phyloP scores from a whole-genome alignment of 1,284 basidiomycete genomes.

The Boletus semigastroideus region DNA sequence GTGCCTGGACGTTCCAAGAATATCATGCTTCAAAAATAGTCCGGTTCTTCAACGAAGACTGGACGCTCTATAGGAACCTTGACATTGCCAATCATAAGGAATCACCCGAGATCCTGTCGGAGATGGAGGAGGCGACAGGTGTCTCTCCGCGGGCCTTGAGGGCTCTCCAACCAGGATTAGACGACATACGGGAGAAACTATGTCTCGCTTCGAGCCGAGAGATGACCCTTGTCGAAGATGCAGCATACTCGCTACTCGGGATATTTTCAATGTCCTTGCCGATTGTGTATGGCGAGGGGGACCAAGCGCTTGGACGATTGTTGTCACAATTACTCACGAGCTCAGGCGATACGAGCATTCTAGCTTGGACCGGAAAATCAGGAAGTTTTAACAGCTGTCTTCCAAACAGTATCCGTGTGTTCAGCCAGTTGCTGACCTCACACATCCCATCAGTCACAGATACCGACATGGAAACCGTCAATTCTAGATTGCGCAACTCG shows the following conservation, averaged over 20 bases:
- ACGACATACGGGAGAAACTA: conserved; percentile 5
- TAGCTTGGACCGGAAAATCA: conserved; percentile 4
- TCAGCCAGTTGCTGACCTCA: background rate
- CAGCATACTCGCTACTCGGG: conserved; percentile 5
- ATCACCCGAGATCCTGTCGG: background rate
- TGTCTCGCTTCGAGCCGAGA: conserved; percentile 5
- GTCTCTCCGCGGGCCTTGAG: background rate
- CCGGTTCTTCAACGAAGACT: conserved; percentile 7
- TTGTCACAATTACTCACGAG: conserved; percentile 3
- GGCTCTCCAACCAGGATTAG: background rate
- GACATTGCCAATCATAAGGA: conserved; percentile 1
- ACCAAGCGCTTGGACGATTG: conserved; percentile 3
- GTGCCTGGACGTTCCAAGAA: conserved; percentile 6
- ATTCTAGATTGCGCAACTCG: too few relatives aligned
- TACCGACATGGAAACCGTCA: background rate
- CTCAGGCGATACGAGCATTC: conserved; percentile 1
- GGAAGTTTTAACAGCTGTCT: conserved; percentile 12
- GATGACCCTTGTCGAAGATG: conserved; percentile 7
- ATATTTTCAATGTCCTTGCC: conserved; percentile 3
- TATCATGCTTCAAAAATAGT: conserved; percentile 1
- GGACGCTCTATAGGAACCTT: conserved; percentile 5
- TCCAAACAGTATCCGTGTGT: background rate
- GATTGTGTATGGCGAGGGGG: conserved; percentile 8
- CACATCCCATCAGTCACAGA: conserved; percentile 1
- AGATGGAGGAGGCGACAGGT: background rate